These are phyloP conservation scores for Coemansia sp. DNA, from an alignment of 192 early-diverging fungal genomes.

Conservation along the genomic window DNA sequence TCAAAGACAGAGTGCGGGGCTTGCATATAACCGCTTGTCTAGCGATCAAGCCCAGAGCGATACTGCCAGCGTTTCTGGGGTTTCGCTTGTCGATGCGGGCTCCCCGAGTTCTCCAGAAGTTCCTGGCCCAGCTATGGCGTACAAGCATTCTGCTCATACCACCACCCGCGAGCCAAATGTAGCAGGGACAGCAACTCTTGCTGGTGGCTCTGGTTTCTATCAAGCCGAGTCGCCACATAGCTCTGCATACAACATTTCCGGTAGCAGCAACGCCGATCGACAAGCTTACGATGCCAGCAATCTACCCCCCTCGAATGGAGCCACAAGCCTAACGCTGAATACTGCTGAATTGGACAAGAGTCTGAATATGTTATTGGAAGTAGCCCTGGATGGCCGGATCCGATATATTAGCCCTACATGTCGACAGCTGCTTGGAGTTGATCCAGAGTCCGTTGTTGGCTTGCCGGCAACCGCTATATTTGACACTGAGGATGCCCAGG, in stretches of 20 bases:
- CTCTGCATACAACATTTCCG: background rate
- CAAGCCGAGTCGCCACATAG: background rate
- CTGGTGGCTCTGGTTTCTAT: background rate
- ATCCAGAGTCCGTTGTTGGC: constrained; percentile 23
- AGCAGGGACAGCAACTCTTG: background rate
- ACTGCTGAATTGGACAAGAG: constrained; percentile 25
- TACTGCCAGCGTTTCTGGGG: background rate
- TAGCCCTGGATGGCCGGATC: constrained; percentile 36
- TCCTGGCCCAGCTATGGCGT: too few species aligned
- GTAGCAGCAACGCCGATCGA: background rate
- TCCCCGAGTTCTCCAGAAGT: background rate
- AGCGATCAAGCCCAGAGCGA: background rate
- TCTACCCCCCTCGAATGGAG: background rate
- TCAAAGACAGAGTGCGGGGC: background rate
- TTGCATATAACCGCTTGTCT: background rate
- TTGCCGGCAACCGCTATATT: constrained; percentile 36
- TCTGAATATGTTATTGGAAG: constrained; percentile 41
- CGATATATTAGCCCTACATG: constrained; percentile 48
- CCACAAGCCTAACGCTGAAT: background rate
- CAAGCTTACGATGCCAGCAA: background rate
- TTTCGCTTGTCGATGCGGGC: background rate
- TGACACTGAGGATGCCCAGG: constrained; percentile 12
- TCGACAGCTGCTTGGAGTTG: constrained; percentile 23
- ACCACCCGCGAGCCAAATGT: background rate
- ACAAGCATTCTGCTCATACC: background rate